Percentiles rank a stretch among this genome's conserved stretches.
Evolutionary conservation across 192 early-diverging fungal species (phyloP).

Genomic region (Entomortierella beljakovae): DNA sequence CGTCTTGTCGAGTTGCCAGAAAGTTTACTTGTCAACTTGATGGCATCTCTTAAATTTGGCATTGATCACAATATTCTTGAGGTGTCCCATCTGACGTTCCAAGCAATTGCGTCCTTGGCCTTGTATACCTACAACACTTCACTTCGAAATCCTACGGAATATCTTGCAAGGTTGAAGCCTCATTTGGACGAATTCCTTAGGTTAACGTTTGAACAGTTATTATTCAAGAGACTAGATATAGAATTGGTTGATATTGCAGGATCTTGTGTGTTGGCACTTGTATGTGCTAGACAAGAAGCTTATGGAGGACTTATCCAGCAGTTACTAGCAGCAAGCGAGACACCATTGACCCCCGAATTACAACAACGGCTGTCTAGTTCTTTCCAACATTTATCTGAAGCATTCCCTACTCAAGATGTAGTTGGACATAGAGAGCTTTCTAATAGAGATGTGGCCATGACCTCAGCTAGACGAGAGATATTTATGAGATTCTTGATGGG

Average conservation of each 20-base stretch:
- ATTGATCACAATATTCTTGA: conserved; percentile 69
- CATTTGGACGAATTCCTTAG: conserved; percentile 66
- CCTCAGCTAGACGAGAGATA: conserved; percentile 19
- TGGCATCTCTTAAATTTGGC: conserved; percentile 73
- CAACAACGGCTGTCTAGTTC: conserved; percentile 58
- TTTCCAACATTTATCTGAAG: conserved; percentile 56
- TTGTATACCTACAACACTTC: conserved; percentile 66
- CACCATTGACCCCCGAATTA: conserved; percentile 55
- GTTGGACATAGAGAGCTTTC: conserved; percentile 37
- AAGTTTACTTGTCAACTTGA: conserved; percentile 63
- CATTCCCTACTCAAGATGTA: conserved; percentile 47
- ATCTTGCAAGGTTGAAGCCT: conserved; percentile 16
- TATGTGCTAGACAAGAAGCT: conserved; percentile 60
- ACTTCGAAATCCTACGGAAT: conserved; percentile 22
- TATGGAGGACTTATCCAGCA: conserved; percentile 65
- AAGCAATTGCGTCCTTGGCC: conserved; percentile 72
- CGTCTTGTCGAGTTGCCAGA: conserved; percentile 62
- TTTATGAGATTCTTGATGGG: conserved; percentile 71
- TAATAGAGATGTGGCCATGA: conserved; percentile 59
- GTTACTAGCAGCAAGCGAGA: conserved; percentile 63
- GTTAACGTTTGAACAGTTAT: conserved; percentile 63
- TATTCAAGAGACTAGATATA: conserved; percentile 74
- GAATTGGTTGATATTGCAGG: conserved; percentile 70
- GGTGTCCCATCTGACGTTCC: conserved; percentile 67
- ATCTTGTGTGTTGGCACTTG: conserved; percentile 68